These are phyloP conservation scores for Pythium volutum DNA, from an alignment of 352 stramenopile species.

Conservation along the genomic window DNA sequence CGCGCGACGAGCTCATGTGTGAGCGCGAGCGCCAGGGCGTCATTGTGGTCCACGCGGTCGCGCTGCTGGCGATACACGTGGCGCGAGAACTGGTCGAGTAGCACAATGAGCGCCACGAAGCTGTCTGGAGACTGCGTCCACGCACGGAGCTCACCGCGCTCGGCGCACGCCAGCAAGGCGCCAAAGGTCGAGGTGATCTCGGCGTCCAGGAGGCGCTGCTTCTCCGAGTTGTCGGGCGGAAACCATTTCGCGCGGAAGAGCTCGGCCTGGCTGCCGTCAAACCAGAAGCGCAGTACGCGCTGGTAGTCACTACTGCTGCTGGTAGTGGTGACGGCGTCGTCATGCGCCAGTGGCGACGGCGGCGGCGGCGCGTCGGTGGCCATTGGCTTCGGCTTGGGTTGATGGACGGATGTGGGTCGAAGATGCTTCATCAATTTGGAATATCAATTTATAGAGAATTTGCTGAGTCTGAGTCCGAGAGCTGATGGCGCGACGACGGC, in stretches of 20 bases:
- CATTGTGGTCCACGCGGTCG: conserved; percentile 34
- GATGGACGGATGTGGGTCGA: background rate
- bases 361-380: background rate
- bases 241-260: conserved; percentile 68
- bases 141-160: conserved; percentile 40
- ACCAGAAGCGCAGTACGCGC: conserved; percentile 59
- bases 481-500: background rate
- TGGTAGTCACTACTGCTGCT: too few relatives aligned
- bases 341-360: background rate
- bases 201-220: conserved; percentile 40
- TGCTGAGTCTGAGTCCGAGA: conserved; percentile 1
- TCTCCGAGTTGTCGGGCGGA: conserved; percentile 42
- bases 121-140: conserved; percentile 41
- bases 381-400: background rate
- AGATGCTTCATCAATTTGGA: background rate
- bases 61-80: conserved; percentile 63
- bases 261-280: conserved; percentile 48
- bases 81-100: conserved; percentile 87
- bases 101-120: conserved; percentile 75
- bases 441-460: background rate
- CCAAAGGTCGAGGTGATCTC: conserved; percentile 43
- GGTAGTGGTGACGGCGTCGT: background rate
- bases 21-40: conserved; percentile 43
- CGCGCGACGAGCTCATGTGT: conserved; percentile 44
- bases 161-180: conserved; percentile 36